Evolutionary conservation across 2,329 filamentous ascomycete species (phyloP), one percentile per base, ranked within the genome.

Genomic region (Ophiosphaerella korrae): DNA sequence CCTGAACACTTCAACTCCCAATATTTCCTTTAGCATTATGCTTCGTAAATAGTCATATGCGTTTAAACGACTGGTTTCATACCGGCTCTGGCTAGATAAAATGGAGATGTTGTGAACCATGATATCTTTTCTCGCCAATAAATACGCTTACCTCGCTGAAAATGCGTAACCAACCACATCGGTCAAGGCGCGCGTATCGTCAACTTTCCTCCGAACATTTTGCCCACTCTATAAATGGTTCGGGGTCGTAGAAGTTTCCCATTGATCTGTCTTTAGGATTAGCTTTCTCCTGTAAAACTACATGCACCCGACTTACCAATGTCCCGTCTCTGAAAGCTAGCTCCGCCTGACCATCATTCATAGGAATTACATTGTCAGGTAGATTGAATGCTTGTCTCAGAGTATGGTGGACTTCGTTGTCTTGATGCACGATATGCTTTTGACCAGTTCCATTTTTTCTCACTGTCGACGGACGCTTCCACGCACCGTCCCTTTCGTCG

Each of bases 291-390:
- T 29, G 37, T 11, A 7, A 24, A 24, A 9, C 14, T 33, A 13
- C 9, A 26, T 5, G 13, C 14, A n/a, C 13, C 16, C 23, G 1
- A 48, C 60, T 54, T 50, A 66, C 62, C 45, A 62, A 29, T 9
- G 57, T 63, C 3, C 56, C 60, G 32, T 71, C 65, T 14, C 66
- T 50, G 44, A 70, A 71, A 21, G 65, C 65, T 34, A 71, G 42
- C 33, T 62, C 59, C 6, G 36, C 51, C 9, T 64, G 58, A 8
- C 59, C 62, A 13, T 68, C 60, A 39, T 65, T 58, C 45, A 64
- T 67, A 12, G 64, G 66, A 18, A 66, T 55, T 8, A 62, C 37
- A 26, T 66, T 62, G 3, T 54, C 35, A 5, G 67, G 67, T 9
- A 70, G 36, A 24, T 52, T 45, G 18, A 70, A 60, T 8, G 63